Evolutionary conservation across 768 basidiomycete genomes (phyloP), one percentile per base, ranked within the genome.

Genomic region (Agrocybe pediades): DNA sequence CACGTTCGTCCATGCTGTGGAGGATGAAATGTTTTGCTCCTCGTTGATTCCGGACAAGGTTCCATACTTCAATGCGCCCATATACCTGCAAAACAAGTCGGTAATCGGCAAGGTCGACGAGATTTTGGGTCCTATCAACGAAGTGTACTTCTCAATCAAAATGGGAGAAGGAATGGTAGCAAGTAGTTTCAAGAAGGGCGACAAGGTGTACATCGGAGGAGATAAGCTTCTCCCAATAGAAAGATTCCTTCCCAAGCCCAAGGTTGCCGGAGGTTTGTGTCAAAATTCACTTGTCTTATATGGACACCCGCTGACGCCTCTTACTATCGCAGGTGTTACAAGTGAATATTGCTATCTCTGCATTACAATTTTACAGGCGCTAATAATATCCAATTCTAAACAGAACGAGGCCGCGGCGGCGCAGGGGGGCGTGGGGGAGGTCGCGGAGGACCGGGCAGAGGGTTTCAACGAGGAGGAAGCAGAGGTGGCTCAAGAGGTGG

Each of bases 121-220:
- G 72, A 98, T 99, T 61, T 83, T 99, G n/a, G 97, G 97, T 2
- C 96, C 97, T 15, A 95, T 99, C 70, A 99, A 97, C 68, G 94
- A 98, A 68, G 95, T 98, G 54, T 98, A 86, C 73, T 98, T 99
- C 67, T 95, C 95, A 2, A 82, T 99, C 59, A 99, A 98, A 78
- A 97, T 98, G 90, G 84, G 87, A 17, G 88, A 91, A 53, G 97
- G 97, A 26, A 94, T 98, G 88, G 85, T 95, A 44, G 95, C 97
- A 7, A 88, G 76, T 60, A 94, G 92, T 69, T 99, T 99, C 75
- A 91, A 96, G 75, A 92, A 90, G 65, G 97, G 97, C 41, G 97
- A 99, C 76, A 98, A 96, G 68, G 92, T 99, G 41, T 99, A 92
- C 71, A 98, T 99, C 66, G 92, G 86, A 36, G 88, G 88, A n/a